Conservation (phyloP, 2,329 filamentous ascomycete genomes). For the Escovopsis sp. region DNA sequence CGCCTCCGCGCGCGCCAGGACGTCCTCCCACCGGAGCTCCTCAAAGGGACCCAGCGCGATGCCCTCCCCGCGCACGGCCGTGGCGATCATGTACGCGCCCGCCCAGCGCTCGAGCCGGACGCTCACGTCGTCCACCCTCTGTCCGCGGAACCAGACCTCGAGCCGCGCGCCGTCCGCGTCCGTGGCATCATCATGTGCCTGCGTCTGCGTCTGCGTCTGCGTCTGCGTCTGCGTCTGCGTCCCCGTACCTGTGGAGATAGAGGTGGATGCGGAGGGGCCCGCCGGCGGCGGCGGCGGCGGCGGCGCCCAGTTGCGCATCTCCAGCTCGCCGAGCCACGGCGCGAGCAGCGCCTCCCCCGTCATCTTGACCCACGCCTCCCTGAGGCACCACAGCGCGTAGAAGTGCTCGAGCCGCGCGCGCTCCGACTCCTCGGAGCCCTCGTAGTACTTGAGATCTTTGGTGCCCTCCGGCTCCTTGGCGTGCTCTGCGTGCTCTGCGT, state of each 20-base stretch:
- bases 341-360: conserved; percentile 65
- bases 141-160: conserved; percentile 18
- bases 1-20: conserved; percentile 29
- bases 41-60: conserved; percentile 27
- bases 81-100: conserved; percentile 40
- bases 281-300: conserved; percentile 23
- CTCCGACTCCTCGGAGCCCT: no score
- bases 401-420: conserved; percentile 54
- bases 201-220: no score
- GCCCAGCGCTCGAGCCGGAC: conserved; percentile 26
- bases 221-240: no score
- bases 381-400: conserved; percentile 65
- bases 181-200: no score
- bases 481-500: no score
- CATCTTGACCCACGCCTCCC: conserved; percentile 74
- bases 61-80: conserved; percentile 27
- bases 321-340: conserved; percentile 53
- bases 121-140: conserved; percentile 19
- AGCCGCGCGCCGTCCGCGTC: conserved; percentile 5
- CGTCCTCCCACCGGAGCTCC: conserved; percentile 28
- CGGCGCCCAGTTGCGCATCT: conserved; percentile 50
- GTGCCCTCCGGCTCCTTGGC: no score
- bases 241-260: no score
- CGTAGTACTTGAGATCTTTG: conserved; percentile 1
- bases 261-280: no score